Base-by-base conservation (phyloP, 2,329 filamentous ascomycete species). In the Sporothrix mexicana region DNA sequence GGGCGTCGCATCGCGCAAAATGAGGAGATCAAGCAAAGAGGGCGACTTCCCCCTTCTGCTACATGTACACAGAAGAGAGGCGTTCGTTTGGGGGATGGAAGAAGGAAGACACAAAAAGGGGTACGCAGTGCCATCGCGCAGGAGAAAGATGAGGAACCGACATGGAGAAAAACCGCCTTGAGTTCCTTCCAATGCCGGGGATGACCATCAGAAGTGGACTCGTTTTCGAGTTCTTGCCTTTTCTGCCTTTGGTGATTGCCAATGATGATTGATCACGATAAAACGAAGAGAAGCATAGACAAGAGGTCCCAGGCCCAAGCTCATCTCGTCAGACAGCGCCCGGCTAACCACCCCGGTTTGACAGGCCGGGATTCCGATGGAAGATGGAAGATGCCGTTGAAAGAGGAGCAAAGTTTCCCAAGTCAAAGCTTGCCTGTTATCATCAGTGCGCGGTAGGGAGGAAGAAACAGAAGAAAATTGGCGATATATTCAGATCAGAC, bases 1-100 rank as follows among this genome's bases (percentile, higher is more conserved):
- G 36, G 20, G 36, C 59, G 59, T 62, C 17, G 30, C 30, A 62
- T 62, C 59, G 59, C 20, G 59, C 59, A 62, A 62, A 43, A 62
- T 61, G 47, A 23, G 25, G 62, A 20, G 43, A 62, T 20, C n/a
- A 62, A 72, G 41, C 47, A 57, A 15, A 30, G 3, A 15, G 23
- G 3, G 20, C 55, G 12, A 47, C 45, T 2, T 12, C 4, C 45
- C 20, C 51, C n/a, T 53, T 53, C 23, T 30, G 2, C 5, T 30
- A 30, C 30, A 30, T 5, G 5, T 30, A 30, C 30, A 30, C 30
- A 30, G 30, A 30, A 30, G 30, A 20, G 53, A 20, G 55, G 23
- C 30, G 55, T 57, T 43, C 36, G 15, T 62, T 41, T n/a, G n/a
- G 57, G 30, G 30, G 43, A 62, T 20, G 59, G 36, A 36, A 36